These are phyloP conservation scores for Kondoa subrosea DNA, from an alignment of 768 basidiomycete species.

Conservation along the genomic window DNA sequence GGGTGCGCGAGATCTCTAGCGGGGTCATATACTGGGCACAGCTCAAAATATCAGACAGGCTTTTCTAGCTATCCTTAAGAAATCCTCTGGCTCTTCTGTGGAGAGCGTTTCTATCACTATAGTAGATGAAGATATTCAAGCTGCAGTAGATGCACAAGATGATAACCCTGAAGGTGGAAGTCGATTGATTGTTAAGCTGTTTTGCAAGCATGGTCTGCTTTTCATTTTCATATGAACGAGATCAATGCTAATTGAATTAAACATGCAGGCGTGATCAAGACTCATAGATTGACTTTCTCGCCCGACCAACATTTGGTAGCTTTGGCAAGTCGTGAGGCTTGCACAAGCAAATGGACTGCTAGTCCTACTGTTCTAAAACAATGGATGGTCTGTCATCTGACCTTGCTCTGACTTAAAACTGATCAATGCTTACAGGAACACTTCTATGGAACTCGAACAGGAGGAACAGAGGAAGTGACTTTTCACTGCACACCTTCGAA, in stretches of 20 bases:
- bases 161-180: background rate
- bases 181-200: constrained; percentile 3
- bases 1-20: background rate
- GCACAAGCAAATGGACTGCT: constrained; percentile 1
- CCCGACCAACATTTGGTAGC: background rate
- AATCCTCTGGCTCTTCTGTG: background rate
- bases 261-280: constrained; percentile 1
- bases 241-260: background rate
- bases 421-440: background rate
- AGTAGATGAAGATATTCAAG: background rate
- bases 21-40: background rate
- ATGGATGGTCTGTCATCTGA: background rate
- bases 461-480: constrained; percentile 3
- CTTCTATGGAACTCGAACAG: background rate
- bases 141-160: background rate
- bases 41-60: background rate
- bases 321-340: constrained; percentile 1
- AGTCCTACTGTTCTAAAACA: background rate
- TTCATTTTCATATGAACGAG: background rate
- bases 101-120: background rate
- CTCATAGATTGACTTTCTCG: background rate
- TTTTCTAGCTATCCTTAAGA: background rate
- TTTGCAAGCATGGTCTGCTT: background rate
- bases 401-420: background rate
- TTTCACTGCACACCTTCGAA: background rate